Base-by-base conservation (phyloP, 257 asterid genomes). In the Jasminum sambac region DNA sequence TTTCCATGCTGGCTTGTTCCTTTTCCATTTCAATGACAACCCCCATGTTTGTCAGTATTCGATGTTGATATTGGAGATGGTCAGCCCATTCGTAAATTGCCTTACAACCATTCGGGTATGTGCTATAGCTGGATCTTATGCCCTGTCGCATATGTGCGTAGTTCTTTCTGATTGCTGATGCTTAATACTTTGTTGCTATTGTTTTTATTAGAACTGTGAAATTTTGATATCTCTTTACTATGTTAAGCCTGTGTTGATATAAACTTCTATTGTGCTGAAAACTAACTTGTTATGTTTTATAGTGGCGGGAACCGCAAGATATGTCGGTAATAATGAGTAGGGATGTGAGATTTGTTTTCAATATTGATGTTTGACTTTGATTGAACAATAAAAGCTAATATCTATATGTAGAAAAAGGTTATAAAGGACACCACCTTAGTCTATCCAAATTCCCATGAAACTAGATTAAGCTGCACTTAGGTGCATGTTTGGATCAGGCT, bases 61-160 rank as follows among this genome's bases (percentile, higher is more conserved):
- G 99, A 95, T 81, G 99, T 91, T 61, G 99, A 95, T 80, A 91
- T 95, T 84, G 99, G 97, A 77, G 99, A 95, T 81, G 99, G 99
- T 74, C 97, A 87, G 76, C 98, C 98, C 71, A 68, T 85, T 14
- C 99, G 99, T 36, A 95, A 90, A 84, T 78, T 95, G 78, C 99
- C 99, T 0, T 95, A 83, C 82, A 95, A 91, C 73, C 93, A 89
- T 48, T 85, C 96, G 85, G 99, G 99, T 95, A 83, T 64, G 46
- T 66, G 44, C 57, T 76, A 63, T 67, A 8, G 19, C 62, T 9
- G 62, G 16, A 55, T 55, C 62, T 55, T 55, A 21, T 55, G 13
- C 8, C 23, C 19, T 55, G 34, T 55, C 14, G 19, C 19, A 21
- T 19, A 19, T 55, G 16, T 55, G 62, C 62, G 13, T 55, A 2